Evolutionary conservation across 306 rosid species (phyloP).

Genomic region (Myrica gale): DNA sequence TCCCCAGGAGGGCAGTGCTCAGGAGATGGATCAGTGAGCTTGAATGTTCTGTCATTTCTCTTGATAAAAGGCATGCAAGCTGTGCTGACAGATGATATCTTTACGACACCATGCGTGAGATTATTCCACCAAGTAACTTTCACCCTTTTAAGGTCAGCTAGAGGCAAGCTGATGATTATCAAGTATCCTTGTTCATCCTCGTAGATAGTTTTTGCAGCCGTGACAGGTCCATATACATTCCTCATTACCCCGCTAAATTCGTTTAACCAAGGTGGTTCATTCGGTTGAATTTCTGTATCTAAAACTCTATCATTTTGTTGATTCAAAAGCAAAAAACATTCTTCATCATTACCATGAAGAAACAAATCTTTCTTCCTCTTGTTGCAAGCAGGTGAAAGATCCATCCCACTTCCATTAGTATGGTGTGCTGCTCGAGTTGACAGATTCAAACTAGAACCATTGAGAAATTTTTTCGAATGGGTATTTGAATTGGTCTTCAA

Average conservation of each 20-base stretch:
- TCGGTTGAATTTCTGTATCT: constrained; percentile 30
- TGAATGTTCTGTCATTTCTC: constrained; percentile 39
- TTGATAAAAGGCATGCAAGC: constrained; percentile 36
- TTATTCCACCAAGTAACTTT: constrained; percentile 43
- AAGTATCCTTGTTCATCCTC: constrained; percentile 41
- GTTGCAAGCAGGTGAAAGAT: constrained; percentile 31
- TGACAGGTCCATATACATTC: constrained; percentile 40
- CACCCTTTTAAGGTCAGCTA: constrained; percentile 32
- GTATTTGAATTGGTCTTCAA: constrained; percentile 26
- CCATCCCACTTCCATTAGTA: constrained; percentile 35
- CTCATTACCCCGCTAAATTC: constrained; percentile 47
- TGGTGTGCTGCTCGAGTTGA: constrained; percentile 23
- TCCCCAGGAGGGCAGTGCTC: constrained; percentile 48
- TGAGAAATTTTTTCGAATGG: constrained; percentile 32
- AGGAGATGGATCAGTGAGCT: constrained; percentile 41
- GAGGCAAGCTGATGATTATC: constrained; percentile 37
- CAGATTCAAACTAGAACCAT: constrained; percentile 39
- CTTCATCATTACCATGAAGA: constrained; percentile 37
- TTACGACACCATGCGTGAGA: constrained; percentile 38
- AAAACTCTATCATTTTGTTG: constrained; percentile 29
- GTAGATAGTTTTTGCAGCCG: constrained; percentile 39
- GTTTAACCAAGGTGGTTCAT: constrained; percentile 36
- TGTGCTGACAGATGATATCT: constrained; percentile 34
- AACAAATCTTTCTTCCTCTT: constrained; percentile 44
- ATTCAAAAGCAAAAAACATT: constrained; percentile 30